Evolutionary conservation across 1,284 basidiomycete genomes (phyloP).

Genomic region (Fomitopsis pinicola): DNA sequence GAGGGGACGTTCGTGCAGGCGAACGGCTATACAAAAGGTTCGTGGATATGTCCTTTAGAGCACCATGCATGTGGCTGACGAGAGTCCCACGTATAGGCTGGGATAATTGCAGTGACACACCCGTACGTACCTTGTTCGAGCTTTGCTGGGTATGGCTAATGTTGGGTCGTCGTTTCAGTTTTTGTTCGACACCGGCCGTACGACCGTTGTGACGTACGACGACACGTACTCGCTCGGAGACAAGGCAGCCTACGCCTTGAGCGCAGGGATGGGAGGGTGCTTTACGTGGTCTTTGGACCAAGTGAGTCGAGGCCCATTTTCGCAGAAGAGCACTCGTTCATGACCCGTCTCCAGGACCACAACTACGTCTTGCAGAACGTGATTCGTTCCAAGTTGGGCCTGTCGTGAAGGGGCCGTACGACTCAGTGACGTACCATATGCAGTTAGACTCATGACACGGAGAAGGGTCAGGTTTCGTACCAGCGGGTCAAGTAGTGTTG

Average conservation of each 20-base stretch:
- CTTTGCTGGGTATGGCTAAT: neutral
- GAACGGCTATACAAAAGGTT: conserved; percentile 47
- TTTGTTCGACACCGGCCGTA: conserved; percentile 37
- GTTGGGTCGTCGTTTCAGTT: conserved; percentile 28
- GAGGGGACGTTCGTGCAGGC: conserved; percentile 39
- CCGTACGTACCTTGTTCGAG: conserved; percentile 30
- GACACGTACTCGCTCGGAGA: conserved; percentile 63
- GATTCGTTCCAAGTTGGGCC: conserved; percentile 36
- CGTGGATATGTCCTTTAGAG: conserved; percentile 1
- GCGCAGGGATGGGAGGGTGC: conserved; percentile 58
- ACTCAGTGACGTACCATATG: no score
- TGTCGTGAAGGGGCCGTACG: neutral
- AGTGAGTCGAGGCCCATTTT: conserved; percentile 24
- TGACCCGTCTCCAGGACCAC: conserved; percentile 34
- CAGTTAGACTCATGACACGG: neutral
- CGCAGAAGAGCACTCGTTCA: neutral
- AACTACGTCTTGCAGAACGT: conserved; percentile 40
- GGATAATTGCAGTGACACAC: conserved; percentile 72
- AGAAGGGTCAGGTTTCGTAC: no score
- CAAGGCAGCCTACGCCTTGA: conserved; percentile 62
- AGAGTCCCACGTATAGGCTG: conserved; percentile 31
- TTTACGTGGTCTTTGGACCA: conserved; percentile 58
- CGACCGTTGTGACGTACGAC: conserved; percentile 68
- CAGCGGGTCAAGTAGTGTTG: no score
- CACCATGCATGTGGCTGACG: neutral